Conservation (phyloP, 2,329 filamentous ascomycete species). For the Venturia aucupariae region DNA sequence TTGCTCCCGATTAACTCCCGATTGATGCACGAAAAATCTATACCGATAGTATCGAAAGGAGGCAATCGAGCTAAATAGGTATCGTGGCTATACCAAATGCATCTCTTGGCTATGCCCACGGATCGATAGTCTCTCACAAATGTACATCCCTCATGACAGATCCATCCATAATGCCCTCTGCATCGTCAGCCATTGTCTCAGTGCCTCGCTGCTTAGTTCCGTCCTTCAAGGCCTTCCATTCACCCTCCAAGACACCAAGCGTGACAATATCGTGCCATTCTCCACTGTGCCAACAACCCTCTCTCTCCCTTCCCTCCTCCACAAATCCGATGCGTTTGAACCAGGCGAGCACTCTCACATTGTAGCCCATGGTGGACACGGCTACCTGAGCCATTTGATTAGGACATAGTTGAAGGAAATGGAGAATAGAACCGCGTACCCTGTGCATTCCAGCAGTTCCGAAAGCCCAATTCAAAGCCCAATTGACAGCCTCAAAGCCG, state of each 20-base stretch:
- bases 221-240: not conserved
- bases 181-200: not conserved
- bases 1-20: no score
- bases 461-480: constrained; percentile 9
- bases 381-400: not conserved
- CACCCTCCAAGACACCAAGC: not conserved
- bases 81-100: not conserved
- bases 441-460: not conserved
- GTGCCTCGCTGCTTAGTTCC: not conserved
- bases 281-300: not conserved
- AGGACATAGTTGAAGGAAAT: not conserved
- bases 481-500: constrained; percentile 2
- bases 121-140: not conserved
- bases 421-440: not conserved
- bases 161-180: not conserved
- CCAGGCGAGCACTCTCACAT: not conserved
- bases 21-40: no score
- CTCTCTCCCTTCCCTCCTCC: constrained; percentile 5
- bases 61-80: no score
- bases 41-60: no score
- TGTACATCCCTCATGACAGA: not conserved
- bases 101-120: not conserved
- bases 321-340: not conserved
- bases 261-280: constrained; percentile 5
- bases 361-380: not conserved